These are phyloP conservation scores for Mycena albidolilacea DNA, from an alignment of 768 basidiomycete genomes.

Conservation along the genomic window DNA sequence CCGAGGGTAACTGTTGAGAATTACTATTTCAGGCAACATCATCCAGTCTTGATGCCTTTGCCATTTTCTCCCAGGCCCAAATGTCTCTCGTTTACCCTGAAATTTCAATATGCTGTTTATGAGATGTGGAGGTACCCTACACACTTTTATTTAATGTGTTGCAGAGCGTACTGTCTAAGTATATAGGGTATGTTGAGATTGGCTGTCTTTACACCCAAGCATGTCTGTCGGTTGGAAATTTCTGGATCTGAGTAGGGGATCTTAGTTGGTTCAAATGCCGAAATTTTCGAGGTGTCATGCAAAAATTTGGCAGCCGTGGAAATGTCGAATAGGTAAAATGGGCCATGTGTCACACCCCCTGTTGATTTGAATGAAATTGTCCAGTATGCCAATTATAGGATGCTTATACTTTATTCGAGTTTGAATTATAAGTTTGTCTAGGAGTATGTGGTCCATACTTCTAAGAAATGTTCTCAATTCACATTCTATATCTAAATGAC, in stretches of 20 bases:
- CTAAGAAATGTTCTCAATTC: no score
- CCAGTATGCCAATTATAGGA: no score
- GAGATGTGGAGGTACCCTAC: not conserved
- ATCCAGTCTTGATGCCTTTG: not conserved
- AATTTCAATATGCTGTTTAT: not conserved
- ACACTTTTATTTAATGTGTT: not conserved
- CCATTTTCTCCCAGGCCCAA: not conserved
- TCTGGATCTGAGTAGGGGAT: not conserved
- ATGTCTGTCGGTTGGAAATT: not conserved
- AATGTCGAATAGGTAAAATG: no score
- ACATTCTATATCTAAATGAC: no score
- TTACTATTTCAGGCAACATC: not conserved
- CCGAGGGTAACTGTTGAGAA: not conserved
- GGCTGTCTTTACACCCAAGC: not conserved
- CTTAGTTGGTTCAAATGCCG: not conserved
- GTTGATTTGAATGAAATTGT: no score
- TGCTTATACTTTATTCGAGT: no score
- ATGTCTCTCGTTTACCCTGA: not conserved
- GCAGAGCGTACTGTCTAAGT: not conserved
- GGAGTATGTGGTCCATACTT: no score
- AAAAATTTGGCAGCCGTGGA: no score
- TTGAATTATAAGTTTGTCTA: no score
- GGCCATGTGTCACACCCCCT: no score
- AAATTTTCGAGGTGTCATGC: no score
- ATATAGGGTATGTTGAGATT: not conserved